Evolutionary conservation across 2,329 filamentous ascomycete species (phyloP), one percentile per base, ranked within the genome.

Genomic region (Ophiostoma populinum): DNA sequence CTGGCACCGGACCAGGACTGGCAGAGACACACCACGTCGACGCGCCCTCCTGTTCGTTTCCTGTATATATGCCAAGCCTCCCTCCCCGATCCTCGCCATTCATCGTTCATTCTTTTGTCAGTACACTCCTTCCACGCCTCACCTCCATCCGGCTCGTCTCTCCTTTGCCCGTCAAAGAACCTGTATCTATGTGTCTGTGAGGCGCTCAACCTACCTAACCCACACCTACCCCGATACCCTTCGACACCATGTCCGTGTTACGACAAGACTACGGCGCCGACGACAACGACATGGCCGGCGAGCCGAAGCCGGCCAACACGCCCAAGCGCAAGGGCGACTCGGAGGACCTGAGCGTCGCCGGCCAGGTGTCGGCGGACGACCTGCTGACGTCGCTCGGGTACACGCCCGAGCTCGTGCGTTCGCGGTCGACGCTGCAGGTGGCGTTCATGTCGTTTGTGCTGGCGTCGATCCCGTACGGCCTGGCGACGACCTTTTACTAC

Each of bases 391-490:
- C 30, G 19, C 30, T 32, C 9, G 30, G 30, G n/a, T 32, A 32
- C 30, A 32, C 21, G 30, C 9, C 30, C 4, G 30, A 32, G 20
- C 19, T 32, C 19, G 12, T 9, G 19, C 30, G 30, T 10, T 32
- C 30, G 30, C 30, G 30, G n/a, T 32, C 30, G 30, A 22, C 30
- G 4, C 30, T 32, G n/a, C 30, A 32, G 30, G 30, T 32, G 5
- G 30, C 30, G 8, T 32, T 32, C 9, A 32, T 32, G 30, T 32
- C 30, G 8, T 32, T 32, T 24, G 30, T 32, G 12, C 30, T 32
- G 13, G 30, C 30, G 8, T 20, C 30, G 2, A 32, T 32, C n/a
- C 30, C 30, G 4, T 32, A 32, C 30, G 30, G 30, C 20, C 13
- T 32, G 30, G 30, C 30, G 4, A 32, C 30, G 6, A 32, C 19